Percentiles rank a stretch among this genome's conserved stretches.
These are phyloP conservation scores for Kwoniella sp. DNA, from an alignment of 768 basidiomycete species.

Conservation along the genomic window DNA sequence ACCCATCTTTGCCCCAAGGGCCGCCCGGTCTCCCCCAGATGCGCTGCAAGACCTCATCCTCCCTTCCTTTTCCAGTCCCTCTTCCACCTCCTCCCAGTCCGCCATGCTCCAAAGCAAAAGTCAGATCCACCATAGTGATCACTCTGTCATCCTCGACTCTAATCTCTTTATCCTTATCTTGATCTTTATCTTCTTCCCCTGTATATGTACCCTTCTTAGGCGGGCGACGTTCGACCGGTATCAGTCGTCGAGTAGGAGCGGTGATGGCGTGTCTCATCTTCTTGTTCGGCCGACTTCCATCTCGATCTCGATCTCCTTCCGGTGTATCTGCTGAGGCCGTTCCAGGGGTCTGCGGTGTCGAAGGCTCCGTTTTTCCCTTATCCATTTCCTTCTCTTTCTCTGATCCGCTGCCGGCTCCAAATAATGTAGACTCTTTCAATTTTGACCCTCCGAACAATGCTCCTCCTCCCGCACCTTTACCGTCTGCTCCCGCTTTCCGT, in stretches of 20 bases:
- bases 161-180: constrained; percentile 21
- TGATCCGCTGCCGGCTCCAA: not conserved
- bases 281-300: constrained; percentile 20
- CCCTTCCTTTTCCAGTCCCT: constrained; percentile 23
- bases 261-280: constrained; percentile 8
- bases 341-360: constrained; percentile 10
- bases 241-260: constrained; percentile 15
- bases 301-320: constrained; percentile 25
- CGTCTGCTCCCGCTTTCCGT: constrained; percentile 19
- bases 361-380: constrained; percentile 15
- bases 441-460: not conserved
- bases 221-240: not conserved
- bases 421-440: not conserved
- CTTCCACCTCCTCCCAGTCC: constrained; percentile 27
- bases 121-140: constrained; percentile 42
- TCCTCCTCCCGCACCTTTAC: not conserved
- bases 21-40: constrained; percentile 34
- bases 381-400: constrained; percentile 18
- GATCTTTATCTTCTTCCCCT: constrained; percentile 2
- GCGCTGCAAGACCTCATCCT: constrained; percentile 34
- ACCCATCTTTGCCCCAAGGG: constrained; percentile 34
- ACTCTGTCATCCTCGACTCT: constrained; percentile 42
- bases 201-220: not conserved
- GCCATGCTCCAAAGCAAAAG: constrained; percentile 45
- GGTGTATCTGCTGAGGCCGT: constrained; percentile 2